phyloP scores from a whole-genome alignment of 371 early-diverging fungal species.

The Mucor velutinosus region DNA sequence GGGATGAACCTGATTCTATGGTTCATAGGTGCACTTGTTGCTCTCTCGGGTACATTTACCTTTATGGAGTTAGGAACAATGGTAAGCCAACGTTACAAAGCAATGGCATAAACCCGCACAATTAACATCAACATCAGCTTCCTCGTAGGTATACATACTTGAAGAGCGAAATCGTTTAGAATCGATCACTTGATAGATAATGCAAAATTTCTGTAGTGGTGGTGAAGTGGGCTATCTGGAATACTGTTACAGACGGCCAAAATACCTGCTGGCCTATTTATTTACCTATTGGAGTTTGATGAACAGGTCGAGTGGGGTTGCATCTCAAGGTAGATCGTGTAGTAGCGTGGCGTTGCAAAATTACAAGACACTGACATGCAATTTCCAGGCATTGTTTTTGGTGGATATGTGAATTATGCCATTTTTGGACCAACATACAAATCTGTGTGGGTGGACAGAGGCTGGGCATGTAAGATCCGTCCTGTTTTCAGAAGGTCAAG shows the following conservation, averaged over 20 bases:
- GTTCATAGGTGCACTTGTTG: slow-evolving; percentile 37
- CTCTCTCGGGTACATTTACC: slow-evolving; percentile 38
- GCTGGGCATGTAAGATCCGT: slow-evolving; percentile 38
- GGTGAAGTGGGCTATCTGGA: slow-evolving; percentile 50
- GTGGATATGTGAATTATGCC: slow-evolving; percentile 46
- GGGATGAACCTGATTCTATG: slow-evolving; percentile 46
- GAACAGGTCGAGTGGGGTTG: slow-evolving; percentile 42
- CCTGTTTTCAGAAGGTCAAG: neutral
- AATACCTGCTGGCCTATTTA: slow-evolving; percentile 39
- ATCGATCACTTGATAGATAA: neutral
- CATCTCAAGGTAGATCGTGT: slow-evolving; percentile 31
- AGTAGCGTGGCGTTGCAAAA: neutral
- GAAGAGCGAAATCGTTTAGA: neutral
- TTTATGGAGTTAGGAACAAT: slow-evolving; percentile 52
- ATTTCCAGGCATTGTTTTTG: slow-evolving; percentile 38
- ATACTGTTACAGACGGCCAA: slow-evolving; percentile 43
- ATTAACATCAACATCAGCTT: slow-evolving; percentile 16
- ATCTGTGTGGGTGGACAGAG: slow-evolving; percentile 35
- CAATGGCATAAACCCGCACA: too few relatives aligned
- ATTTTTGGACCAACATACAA: slow-evolving; percentile 35
- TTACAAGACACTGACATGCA: neutral
- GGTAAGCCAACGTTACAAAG: slow-evolving; percentile 15
- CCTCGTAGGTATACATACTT: slow-evolving; percentile 33
- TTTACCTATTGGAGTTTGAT: slow-evolving; percentile 46
- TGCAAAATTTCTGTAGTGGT: slow-evolving; percentile 23